Evolutionary conservation across 345 rosid genomes (phyloP).

Genomic region (Fremontodendron californicum): DNA sequence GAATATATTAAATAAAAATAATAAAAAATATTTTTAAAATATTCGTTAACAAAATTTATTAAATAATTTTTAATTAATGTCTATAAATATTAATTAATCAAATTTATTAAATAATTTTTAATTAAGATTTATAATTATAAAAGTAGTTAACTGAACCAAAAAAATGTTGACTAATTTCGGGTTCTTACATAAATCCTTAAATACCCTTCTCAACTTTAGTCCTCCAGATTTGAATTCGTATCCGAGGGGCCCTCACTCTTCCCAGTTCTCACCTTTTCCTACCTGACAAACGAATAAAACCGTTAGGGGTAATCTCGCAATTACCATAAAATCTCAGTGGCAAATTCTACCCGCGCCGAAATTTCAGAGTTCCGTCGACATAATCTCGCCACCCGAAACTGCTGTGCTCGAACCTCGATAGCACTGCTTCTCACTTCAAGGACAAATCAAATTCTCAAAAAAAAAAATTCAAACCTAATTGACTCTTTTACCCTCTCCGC

Average conservation of each 20-base stretch:
- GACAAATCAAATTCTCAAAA: conserved; percentile 13
- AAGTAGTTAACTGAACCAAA: no score
- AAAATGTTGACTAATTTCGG: no score
- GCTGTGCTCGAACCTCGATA: conserved; percentile 28
- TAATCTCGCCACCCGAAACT: conserved; percentile 35
- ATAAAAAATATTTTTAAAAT: no score
- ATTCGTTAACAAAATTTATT: no score
- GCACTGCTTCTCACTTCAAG: conserved; percentile 17
- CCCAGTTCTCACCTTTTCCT: neutral
- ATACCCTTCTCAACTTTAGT: conserved; percentile 3
- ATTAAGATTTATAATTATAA: no score
- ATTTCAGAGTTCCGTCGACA: conserved; percentile 41
- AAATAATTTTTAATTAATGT: no score
- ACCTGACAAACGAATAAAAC: conserved; percentile 39
- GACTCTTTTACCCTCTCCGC: conserved; percentile 6
- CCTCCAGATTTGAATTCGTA: conserved; percentile 14
- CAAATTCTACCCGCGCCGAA: conserved; percentile 33
- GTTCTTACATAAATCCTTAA: no score
- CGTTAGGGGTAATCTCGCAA: conserved; percentile 46
- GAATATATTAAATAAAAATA: no score
- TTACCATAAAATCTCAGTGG: neutral
- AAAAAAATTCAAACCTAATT: neutral
- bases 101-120: no score
- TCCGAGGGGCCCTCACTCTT: neutral
- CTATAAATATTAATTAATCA: no score